These are phyloP conservation scores for Ganoderma resinaceum DNA, from an alignment of 1,284 basidiomycete genomes.

Conservation along the genomic window DNA sequence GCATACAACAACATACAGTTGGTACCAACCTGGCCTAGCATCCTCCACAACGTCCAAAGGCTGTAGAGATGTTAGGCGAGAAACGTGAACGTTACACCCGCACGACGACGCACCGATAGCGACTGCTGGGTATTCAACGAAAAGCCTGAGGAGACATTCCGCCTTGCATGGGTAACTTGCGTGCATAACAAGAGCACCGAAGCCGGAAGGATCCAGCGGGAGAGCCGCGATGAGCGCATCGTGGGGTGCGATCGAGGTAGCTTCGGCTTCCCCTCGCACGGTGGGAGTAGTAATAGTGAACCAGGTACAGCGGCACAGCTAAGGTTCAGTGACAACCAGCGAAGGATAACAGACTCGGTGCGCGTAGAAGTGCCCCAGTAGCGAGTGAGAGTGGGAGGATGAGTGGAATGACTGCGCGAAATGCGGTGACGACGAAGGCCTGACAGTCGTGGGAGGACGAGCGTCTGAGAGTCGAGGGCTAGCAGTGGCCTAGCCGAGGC, in stretches of 20 bases:
- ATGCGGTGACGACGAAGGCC: slow-evolving; percentile 2
- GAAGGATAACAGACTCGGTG: background rate
- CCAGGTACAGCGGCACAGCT: slow-evolving; percentile 11
- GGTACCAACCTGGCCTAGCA: slow-evolving; percentile 29
- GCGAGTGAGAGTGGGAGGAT: background rate
- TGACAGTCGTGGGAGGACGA: background rate
- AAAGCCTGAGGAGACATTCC: slow-evolving; percentile 20
- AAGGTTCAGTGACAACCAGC: slow-evolving; percentile 1
- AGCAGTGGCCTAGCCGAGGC: background rate
- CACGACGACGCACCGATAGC: slow-evolving; percentile 23
- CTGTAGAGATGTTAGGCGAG: slow-evolving; percentile 12
- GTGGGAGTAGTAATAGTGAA: slow-evolving; percentile 17
- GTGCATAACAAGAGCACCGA: slow-evolving; percentile 20
- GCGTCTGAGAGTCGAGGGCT: background rate
- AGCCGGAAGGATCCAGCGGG: slow-evolving; percentile 22
- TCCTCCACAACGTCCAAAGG: slow-evolving; percentile 29
- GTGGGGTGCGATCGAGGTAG: slow-evolving; percentile 9
- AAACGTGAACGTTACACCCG: background rate
- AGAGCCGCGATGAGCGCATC: slow-evolving; percentile 24
- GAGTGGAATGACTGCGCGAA: background rate
- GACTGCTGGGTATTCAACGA: slow-evolving; percentile 20
- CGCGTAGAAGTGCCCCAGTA: background rate
- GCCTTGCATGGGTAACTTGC: slow-evolving; percentile 11
- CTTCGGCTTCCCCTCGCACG: slow-evolving; percentile 20
- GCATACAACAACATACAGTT: background rate